Base-by-base conservation (phyloP, 2,329 filamentous ascomycete species). In the Diaporthe citri region DNA sequence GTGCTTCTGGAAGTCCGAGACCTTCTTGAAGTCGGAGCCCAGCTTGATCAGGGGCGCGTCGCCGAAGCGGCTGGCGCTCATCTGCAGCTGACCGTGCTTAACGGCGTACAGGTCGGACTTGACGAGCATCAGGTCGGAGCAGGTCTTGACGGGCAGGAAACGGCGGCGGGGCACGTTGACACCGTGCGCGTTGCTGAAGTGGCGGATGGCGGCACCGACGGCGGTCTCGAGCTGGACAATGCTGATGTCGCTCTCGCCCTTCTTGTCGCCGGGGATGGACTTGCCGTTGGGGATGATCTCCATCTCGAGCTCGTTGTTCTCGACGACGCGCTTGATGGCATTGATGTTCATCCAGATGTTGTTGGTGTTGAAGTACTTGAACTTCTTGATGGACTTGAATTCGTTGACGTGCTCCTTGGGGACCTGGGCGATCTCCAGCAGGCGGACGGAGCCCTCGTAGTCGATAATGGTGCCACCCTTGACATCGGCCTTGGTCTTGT, bases 301-400 rank as follows among this genome's bases (percentile, higher is more conserved):
- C 94, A 99, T 97, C 87, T 96, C 94, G 72, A 99, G 93, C 89
- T 98, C 96, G 85, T 98, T 95, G 86, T 97, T 95, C 91, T 98
- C 97, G 10, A 99, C 97, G 72, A 99, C 95, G 76, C 97, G 96
- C 93, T 98, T 98, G 88, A 99, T 94, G 80, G 97, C 97, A 84
- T 95, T 93, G 81, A 98, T 91, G 89, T 98, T 98, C 90, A 99
- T 94, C 97, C 97, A 99, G 88, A 99, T 98, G 92, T 99, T 99
- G 94, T 99, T 99, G 87, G 97, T 99, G 92, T 99, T 99, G 93
- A 99, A 99, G 93, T 99, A 99, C 91, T 97, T 98, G 94, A 99
- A 99, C 91, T 99, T 99, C 93, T 99, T 99, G 91, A 99, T 99
- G 66, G 96, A 98, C 93, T 99, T 99, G 95, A 99, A 99, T 89